These are phyloP conservation scores for Microbotryum intermedium DNA, from an alignment of 1,284 basidiomycete genomes.

Conservation along the genomic window DNA sequence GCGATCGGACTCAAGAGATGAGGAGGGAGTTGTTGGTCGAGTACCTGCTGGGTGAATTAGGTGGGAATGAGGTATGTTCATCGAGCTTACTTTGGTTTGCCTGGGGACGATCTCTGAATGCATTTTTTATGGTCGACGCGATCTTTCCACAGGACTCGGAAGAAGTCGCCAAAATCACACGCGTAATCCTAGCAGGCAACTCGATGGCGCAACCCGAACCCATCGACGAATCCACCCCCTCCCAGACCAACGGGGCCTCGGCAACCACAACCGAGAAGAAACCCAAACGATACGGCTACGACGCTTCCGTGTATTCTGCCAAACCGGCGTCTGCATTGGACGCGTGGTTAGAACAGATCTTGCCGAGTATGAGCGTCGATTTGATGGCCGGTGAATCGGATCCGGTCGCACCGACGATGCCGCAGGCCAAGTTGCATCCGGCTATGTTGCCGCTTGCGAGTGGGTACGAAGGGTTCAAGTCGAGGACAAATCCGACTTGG, in stretches of 20 bases:
- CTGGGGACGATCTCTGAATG: not conserved
- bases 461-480: constrained; percentile 56
- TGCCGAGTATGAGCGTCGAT: constrained; percentile 66
- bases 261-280: not conserved
- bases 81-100: not conserved
- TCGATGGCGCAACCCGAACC: constrained; percentile 55
- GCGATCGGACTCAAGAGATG: constrained; percentile 55
- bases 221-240: constrained; percentile 39
- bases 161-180: constrained; percentile 61
- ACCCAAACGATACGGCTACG: constrained; percentile 51
- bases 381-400: constrained; percentile 78
- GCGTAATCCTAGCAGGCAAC: constrained; percentile 78
- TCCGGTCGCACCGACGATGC: constrained; percentile 77
- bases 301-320: constrained; percentile 55
- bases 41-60: constrained; percentile 75
- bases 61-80: constrained; percentile 49
- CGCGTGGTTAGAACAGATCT: constrained; percentile 60
- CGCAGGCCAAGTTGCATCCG: constrained; percentile 85
- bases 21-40: constrained; percentile 74
- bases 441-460: constrained; percentile 74
- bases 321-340: constrained; percentile 67
- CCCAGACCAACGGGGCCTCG: not conserved
- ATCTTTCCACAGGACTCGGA: constrained; percentile 48
- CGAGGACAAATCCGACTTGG: constrained; percentile 87
- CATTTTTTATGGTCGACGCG: not conserved